Conservation (phyloP, 768 basidiomycete species). For the Exidia glandulosa region DNA sequence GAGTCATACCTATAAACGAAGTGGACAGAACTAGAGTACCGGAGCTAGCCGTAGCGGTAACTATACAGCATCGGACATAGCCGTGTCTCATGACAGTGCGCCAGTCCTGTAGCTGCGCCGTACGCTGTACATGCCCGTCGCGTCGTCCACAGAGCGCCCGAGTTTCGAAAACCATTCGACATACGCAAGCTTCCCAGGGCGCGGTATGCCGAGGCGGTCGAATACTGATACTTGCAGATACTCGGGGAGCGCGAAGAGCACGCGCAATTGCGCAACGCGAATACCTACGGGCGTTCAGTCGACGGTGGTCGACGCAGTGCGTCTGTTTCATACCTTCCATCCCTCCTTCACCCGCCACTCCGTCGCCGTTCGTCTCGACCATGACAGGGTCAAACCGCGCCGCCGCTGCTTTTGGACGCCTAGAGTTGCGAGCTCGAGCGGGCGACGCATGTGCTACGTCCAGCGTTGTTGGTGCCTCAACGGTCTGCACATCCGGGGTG, state of each 20-base stretch:
- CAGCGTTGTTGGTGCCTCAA: neutral
- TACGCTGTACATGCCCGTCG: neutral
- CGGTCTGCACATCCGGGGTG: neutral
- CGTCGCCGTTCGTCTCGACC: neutral
- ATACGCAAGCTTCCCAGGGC: neutral
- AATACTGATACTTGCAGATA: neutral
- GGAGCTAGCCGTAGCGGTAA: too few species aligned
- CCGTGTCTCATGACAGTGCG: too few species aligned
- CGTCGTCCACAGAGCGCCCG: neutral
- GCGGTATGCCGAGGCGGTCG: neutral
- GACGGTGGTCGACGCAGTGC: neutral
- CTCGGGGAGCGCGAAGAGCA: neutral
- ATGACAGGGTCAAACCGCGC: neutral
- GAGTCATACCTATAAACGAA: too few species aligned
- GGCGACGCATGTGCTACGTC: neutral
- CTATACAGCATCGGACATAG: too few species aligned
- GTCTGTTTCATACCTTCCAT: neutral
- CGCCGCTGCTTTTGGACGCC: too few species aligned
- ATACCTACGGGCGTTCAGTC: neutral
- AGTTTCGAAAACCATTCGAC: neutral
- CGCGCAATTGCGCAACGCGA: neutral
- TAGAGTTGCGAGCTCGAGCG: neutral
- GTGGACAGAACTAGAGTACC: too few species aligned
- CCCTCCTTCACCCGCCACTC: neutral
- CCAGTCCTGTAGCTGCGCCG: too few species aligned